Evolutionary conservation across 2,329 filamentous ascomycete species (phyloP), one percentile per base, ranked within the genome.

Genomic region (Aspergillus intermedius): DNA sequence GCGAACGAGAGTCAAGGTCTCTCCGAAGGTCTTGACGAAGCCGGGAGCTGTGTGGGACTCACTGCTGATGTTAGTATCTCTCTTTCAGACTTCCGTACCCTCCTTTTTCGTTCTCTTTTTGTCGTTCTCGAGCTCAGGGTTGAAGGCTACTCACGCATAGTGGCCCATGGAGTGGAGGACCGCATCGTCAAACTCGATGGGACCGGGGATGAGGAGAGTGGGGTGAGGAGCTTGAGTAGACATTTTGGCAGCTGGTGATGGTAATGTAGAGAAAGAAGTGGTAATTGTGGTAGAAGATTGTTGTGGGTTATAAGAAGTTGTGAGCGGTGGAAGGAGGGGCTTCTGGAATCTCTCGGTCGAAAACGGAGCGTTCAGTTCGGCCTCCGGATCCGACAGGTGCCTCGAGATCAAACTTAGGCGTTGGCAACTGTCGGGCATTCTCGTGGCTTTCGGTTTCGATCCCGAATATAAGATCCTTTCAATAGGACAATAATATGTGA

Each of bases 131-230:
- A 15, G 13, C 21, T 43, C 13, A 19, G 7, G 10, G 5, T 6
- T 30, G 15, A 43, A 15, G 13, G 37, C 30, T 39, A 61, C 58
- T 57, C 51, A 67, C 73, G 63, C 75, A 89, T 86, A 95, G 74
- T 95, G 90, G 76, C 87, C 86, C 91, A 96, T 96, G 53, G 90
- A 88, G 71, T 91, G 82, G 46, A 96, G 82, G 52, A 97, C 91
- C 43, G 84, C 90, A 91, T 97, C 91, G 69, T 96, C 91, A 67
- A 96, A 96, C 76, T 97, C 91, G 70, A 97, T 95, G 64, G 93
- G 93, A 55, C 93, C 93, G 44, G 93, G 93, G 65, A 98, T 97
- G 74, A 98, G 83, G 72, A 98, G 78, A 48, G 91, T 85, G 46
- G 81, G 76, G 65, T 86, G 82, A 48, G 77, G 69, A 47, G 78